Percentiles rank a stretch among this genome's conserved stretches.
Evolutionary conservation across 305 asterid genomes (phyloP).

Genomic region (Fraxinus ornus): DNA sequence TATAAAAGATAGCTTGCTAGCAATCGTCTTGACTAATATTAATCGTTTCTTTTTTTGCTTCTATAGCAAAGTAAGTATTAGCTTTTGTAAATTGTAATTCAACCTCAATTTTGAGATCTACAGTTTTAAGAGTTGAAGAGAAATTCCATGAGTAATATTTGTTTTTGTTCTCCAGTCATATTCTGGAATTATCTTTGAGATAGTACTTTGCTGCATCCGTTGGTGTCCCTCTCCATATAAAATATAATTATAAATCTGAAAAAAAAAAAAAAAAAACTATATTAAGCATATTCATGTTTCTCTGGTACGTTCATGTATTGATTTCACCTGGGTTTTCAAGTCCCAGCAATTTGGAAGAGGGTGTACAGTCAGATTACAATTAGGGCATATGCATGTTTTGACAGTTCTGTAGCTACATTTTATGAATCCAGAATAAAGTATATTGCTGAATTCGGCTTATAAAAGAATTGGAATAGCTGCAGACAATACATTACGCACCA

Average conservation of each 20-base stretch:
- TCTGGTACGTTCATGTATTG: background rate
- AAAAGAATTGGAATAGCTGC: background rate
- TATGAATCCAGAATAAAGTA: background rate
- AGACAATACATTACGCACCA: background rate
- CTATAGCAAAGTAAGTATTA: background rate
- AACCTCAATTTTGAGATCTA: background rate
- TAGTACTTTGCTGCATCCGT: background rate
- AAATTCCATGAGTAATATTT: background rate
- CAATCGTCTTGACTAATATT: background rate
- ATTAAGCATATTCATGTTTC: background rate
- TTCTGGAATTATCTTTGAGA: background rate
- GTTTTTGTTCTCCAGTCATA: background rate
- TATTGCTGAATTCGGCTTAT: background rate
- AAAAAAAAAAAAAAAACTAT: no score
- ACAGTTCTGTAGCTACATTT: background rate
- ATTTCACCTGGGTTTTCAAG: background rate
- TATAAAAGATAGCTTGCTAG: background rate
- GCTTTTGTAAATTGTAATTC: background rate
- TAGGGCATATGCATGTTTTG: background rate
- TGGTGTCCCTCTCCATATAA: background rate
- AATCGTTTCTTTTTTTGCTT: background rate
- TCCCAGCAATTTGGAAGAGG: background rate
- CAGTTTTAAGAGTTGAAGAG: background rate
- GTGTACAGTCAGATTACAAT: background rate
- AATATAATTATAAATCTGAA: background rate